Evolutionary conservation across 2,329 filamentous ascomycete species (phyloP).

Genomic region (Aspergillus flavus): DNA sequence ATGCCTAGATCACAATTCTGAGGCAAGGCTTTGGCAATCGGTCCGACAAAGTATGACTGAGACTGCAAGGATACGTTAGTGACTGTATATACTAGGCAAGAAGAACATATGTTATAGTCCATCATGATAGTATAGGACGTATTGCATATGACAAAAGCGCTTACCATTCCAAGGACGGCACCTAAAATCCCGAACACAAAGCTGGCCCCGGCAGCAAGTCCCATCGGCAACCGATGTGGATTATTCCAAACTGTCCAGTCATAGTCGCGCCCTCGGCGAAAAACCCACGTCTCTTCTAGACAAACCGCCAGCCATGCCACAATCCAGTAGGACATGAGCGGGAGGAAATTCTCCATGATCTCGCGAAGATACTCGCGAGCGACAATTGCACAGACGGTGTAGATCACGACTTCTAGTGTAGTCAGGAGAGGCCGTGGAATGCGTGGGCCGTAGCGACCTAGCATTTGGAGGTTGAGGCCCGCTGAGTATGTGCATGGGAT

Average conservation of each 20-base stretch:
- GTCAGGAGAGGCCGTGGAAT: slow-evolving; percentile 47
- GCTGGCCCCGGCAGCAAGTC: slow-evolving; percentile 39
- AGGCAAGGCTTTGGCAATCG: slow-evolving; percentile 32
- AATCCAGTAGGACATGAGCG: slow-evolving; percentile 50
- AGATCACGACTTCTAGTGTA: slow-evolving; percentile 43
- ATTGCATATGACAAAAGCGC: background rate
- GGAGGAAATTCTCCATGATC: slow-evolving; percentile 48
- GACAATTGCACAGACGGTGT: slow-evolving; percentile 44
- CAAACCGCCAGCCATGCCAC: slow-evolving; percentile 43
- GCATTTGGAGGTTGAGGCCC: slow-evolving; percentile 44
- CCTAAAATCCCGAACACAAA: slow-evolving; percentile 40
- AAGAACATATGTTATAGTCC: background rate
- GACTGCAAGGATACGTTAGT: slow-evolving; percentile 18
- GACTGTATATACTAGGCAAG: background rate
- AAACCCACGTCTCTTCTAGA: slow-evolving; percentile 45
- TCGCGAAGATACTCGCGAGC: slow-evolving; percentile 44
- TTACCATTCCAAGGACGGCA: slow-evolving; percentile 42
- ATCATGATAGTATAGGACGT: background rate
- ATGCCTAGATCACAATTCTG: slow-evolving; percentile 37
- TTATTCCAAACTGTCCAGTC: slow-evolving; percentile 45
- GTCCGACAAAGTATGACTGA: slow-evolving; percentile 40
- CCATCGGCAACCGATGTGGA: slow-evolving; percentile 37
- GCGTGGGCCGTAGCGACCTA: slow-evolving; percentile 37
- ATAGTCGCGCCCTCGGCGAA: slow-evolving; percentile 37
- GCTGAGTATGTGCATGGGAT: slow-evolving; percentile 47